Percentiles rank a stretch among this genome's conserved stretches.
Conservation (phyloP, 371 early-diverging fungal genomes). For the Polyrhizophydium stewartii region DNA sequence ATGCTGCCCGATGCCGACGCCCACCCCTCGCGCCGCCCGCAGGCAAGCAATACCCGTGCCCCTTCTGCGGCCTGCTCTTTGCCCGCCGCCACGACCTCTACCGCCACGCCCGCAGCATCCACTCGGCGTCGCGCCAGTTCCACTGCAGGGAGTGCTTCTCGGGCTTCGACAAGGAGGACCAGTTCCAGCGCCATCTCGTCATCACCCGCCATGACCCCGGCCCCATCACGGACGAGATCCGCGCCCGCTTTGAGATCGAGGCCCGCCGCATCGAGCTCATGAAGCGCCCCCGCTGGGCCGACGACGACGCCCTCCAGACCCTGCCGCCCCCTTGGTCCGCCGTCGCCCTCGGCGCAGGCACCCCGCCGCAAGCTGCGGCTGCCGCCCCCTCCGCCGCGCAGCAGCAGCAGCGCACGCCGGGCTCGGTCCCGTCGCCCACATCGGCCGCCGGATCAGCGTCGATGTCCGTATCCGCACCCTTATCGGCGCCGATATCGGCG, state of each 20-base stretch:
- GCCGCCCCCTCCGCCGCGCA: too few species aligned
- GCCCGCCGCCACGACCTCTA: slow-evolving; percentile 59
- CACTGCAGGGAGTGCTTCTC: not conserved
- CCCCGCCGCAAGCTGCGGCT: too few species aligned
- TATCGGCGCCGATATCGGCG: too few species aligned
- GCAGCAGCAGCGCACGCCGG: too few species aligned
- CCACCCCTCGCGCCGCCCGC: not conserved
- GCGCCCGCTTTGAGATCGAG: not conserved
- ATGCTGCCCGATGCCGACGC: too few species aligned
- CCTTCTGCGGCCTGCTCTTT: slow-evolving; percentile 37
- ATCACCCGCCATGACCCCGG: not conserved
- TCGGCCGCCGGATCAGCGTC: too few species aligned
- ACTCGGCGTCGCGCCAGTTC: not conserved
- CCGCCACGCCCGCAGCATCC: slow-evolving; percentile 43
- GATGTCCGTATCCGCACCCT: too few species aligned
- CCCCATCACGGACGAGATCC: not conserved
- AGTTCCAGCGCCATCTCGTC: not conserved
- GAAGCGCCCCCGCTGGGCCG: not conserved
- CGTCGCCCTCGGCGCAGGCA: too few species aligned
- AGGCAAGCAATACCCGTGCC: slow-evolving; percentile 28
- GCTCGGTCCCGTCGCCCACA: too few species aligned
- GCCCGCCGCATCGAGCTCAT: not conserved
- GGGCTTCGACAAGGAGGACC: not conserved
- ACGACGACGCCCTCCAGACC: too few species aligned
- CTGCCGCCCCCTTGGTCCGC: too few species aligned